Evolutionary conservation across 75 land plant genomes (phyloP).

Genomic region (Sequoiadendron giganteum): DNA sequence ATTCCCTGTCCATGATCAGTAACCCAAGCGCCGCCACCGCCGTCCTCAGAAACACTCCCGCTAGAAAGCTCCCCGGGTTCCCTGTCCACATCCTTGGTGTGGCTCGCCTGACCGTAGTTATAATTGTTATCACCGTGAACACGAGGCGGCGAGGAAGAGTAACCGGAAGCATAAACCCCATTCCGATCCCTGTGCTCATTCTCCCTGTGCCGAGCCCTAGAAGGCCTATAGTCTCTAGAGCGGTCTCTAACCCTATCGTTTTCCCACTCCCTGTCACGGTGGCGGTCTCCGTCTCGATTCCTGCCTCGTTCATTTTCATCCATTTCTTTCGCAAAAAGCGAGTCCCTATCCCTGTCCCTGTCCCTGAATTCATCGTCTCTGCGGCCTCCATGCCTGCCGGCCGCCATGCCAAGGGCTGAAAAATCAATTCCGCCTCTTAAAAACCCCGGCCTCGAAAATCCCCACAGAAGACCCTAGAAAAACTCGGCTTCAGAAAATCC

Average conservation of each 20-base stretch:
- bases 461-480: not conserved
- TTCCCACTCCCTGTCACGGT: not conserved
- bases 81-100: conserved; percentile 28
- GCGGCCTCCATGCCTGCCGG: conserved; percentile 13
- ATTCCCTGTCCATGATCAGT: not conserved
- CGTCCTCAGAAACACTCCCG: conserved; percentile 68
- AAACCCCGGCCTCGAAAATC: not conserved
- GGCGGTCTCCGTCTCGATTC: conserved; percentile 7
- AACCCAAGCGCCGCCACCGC: conserved; percentile 16
- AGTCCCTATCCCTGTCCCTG: conserved; percentile 11
- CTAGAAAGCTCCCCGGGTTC: conserved; percentile 85
- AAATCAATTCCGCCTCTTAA: not conserved
- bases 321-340: not conserved
- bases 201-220: conserved; percentile 15
- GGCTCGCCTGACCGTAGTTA: not conserved
- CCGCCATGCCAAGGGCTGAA: conserved; percentile 4
- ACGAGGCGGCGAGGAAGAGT: conserved; percentile 1
- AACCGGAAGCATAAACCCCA: not conserved
- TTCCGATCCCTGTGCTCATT: not conserved
- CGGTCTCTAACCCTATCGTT: not conserved
- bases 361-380: conserved; percentile 12
- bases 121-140: not conserved
- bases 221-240: not conserved
- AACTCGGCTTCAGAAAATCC: not conserved
- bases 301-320: conserved; percentile 11